These are phyloP conservation scores for Ascochyta viciae-villosae DNA, from an alignment of 2,329 filamentous ascomycete genomes.

Conservation along the genomic window DNA sequence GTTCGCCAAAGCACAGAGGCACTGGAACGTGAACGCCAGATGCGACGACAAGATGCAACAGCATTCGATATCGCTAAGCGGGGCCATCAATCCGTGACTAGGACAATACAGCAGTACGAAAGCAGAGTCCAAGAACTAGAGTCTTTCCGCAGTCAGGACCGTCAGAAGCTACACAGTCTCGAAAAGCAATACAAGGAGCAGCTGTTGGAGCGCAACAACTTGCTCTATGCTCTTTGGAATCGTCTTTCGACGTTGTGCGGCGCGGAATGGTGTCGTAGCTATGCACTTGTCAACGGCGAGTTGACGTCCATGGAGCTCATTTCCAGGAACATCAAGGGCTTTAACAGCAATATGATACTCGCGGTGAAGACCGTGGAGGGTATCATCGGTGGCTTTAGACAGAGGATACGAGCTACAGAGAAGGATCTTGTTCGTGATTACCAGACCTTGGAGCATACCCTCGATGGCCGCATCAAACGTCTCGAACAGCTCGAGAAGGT, in stretches of 20 bases:
- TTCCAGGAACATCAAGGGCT: constrained; percentile 82
- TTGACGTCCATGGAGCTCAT: constrained; percentile 86
- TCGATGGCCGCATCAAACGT: constrained; percentile 81
- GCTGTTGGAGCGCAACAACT: constrained; percentile 84
- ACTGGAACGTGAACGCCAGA: constrained; percentile 87
- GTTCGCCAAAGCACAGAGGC: constrained; percentile 83
- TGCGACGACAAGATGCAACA: constrained; percentile 83
- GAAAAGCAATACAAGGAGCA: constrained; percentile 87
- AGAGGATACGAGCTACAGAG: constrained; percentile 83
- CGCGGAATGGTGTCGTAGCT: constrained; percentile 87
- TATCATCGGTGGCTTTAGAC: constrained; percentile 78
- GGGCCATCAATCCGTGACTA: constrained; percentile 84
- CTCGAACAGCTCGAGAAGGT: constrained; percentile 86
- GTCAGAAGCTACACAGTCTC: constrained; percentile 75
- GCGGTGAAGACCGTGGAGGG: constrained; percentile 88
- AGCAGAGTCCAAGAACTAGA: constrained; percentile 86
- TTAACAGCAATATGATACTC: constrained; percentile 85
- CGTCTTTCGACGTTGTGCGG: constrained; percentile 85
- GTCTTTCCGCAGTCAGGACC: constrained; percentile 76
- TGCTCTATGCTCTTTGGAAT: constrained; percentile 90
- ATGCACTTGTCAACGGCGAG: constrained; percentile 87
- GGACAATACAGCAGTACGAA: constrained; percentile 85
- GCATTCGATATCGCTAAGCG: constrained; percentile 89
- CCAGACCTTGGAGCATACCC: constrained; percentile 79
- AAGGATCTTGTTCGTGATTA: constrained; percentile 91